Conservation (phyloP, 139 green algal species). For the Chlamydomonas sp. region DNA sequence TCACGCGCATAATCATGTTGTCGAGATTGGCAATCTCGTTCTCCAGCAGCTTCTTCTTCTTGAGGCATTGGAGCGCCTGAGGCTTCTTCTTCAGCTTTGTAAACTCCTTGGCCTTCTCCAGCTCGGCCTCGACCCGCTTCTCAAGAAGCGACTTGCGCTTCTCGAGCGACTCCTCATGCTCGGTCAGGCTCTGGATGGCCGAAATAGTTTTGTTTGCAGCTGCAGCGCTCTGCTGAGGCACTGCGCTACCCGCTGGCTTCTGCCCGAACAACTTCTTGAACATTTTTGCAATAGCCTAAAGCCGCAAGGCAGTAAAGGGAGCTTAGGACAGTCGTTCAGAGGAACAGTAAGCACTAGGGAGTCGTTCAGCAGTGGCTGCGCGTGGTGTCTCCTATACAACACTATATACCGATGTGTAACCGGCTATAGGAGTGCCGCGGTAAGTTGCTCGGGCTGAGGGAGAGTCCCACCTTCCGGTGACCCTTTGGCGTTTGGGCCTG, state of each 20-base stretch:
- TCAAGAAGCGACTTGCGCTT: slow-evolving; percentile 91
- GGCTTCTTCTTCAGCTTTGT: slow-evolving; percentile 88
- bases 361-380: no score
- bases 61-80: slow-evolving; percentile 86
- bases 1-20: slow-evolving; percentile 91
- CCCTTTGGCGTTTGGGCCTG: no score
- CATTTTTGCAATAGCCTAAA: slow-evolving; percentile 24
- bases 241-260: slow-evolving; percentile 18
- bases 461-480: no score
- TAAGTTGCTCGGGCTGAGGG: no score
- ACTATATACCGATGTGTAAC: no score
- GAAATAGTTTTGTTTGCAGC: slow-evolving; percentile 56
- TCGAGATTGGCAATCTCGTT: slow-evolving; percentile 85
- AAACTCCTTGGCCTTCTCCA: slow-evolving; percentile 88
- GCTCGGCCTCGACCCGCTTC: slow-evolving; percentile 84
- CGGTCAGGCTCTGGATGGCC: slow-evolving; percentile 56
- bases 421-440: no score
- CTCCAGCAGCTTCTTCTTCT: slow-evolving; percentile 96
- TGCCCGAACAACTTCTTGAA: slow-evolving; percentile 59
- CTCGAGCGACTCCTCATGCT: slow-evolving; percentile 93
- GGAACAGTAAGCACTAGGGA: no score
- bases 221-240: slow-evolving; percentile 13
- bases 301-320: neutral
- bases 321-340: no score
- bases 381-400: no score